These are phyloP conservation scores for Neospermospora avenae DNA, from an alignment of 2,329 filamentous ascomycete species.

Conservation along the genomic window DNA sequence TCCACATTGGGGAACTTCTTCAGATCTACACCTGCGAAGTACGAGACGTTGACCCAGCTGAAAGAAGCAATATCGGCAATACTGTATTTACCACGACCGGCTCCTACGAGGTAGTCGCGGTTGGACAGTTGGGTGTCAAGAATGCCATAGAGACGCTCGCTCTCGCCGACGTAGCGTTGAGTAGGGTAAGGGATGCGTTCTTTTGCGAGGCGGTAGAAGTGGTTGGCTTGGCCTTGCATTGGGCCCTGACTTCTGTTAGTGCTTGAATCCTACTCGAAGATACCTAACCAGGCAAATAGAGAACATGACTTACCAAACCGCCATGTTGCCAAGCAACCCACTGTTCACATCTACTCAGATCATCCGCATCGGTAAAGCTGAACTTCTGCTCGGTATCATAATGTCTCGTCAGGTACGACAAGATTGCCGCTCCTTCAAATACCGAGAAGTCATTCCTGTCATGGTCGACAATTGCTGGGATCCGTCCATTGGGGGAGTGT, in stretches of 20 bases:
- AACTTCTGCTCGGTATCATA: slow-evolving; percentile 70
- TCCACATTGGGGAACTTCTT: slow-evolving; percentile 62
- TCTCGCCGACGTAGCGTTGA: slow-evolving; percentile 73
- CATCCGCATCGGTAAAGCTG: slow-evolving; percentile 53
- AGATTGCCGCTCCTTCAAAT: slow-evolving; percentile 73
- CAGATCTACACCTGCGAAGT: slow-evolving; percentile 61
- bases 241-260: slow-evolving; percentile 52
- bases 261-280: not conserved
- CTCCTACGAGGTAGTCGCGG: slow-evolving; percentile 53
- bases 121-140: slow-evolving; percentile 61
- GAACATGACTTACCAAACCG: slow-evolving; percentile 20
- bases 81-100: slow-evolving; percentile 52
- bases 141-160: slow-evolving; percentile 69
- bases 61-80: slow-evolving; percentile 71
- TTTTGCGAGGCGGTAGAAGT: slow-evolving; percentile 66
- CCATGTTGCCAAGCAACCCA: slow-evolving; percentile 62
- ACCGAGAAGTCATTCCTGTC: slow-evolving; percentile 59
- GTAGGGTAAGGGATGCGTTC: slow-evolving; percentile 69
- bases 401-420: slow-evolving; percentile 68
- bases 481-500: slow-evolving; percentile 61
- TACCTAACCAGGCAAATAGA: not conserved
- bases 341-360: slow-evolving; percentile 47
- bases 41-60: slow-evolving; percentile 62
- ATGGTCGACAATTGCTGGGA: slow-evolving; percentile 64
- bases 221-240: slow-evolving; percentile 71